These are phyloP conservation scores for Trichoderma sp. DNA, from an alignment of 2,329 filamentous ascomycete species.

Conservation along the genomic window DNA sequence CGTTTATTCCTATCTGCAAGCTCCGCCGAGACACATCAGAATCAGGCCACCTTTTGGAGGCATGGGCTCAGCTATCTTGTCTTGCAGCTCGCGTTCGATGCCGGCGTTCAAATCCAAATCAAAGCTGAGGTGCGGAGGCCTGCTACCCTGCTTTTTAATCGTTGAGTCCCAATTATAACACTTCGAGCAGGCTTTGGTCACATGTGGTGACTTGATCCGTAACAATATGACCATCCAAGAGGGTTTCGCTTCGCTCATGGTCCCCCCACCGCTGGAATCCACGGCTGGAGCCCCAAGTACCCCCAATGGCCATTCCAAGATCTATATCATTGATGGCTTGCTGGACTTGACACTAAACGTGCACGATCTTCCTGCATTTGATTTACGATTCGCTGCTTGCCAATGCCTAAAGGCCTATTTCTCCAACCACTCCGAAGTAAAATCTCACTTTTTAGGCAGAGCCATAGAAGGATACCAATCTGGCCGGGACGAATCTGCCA, in stretches of 20 bases:
- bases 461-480: constrained; percentile 84
- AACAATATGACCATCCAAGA: constrained; percentile 80
- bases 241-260: constrained; percentile 81
- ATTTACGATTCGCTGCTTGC: constrained; percentile 79
- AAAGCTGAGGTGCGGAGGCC: constrained; percentile 65
- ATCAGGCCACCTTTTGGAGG: constrained; percentile 83
- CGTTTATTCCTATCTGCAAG: constrained; percentile 80
- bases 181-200: constrained; percentile 63
- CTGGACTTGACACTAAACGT: constrained; percentile 76
- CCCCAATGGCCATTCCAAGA: constrained; percentile 53
- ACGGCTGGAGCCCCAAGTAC: constrained; percentile 37
- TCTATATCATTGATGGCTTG: constrained; percentile 92
- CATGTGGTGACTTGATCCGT: constrained; percentile 84
- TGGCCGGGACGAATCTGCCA: constrained; percentile 77
- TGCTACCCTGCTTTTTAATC: constrained; percentile 3
- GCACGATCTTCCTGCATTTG: constrained; percentile 64
- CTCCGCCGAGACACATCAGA: constrained; percentile 74
- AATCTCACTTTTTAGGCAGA: constrained; percentile 78
- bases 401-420: constrained; percentile 94
- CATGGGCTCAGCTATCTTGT: constrained; percentile 76
- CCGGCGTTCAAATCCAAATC: constrained; percentile 68
- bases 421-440: constrained; percentile 73
- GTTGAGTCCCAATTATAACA: constrained; percentile 18
- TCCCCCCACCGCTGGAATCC: constrained; percentile 54
- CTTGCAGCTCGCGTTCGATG: constrained; percentile 77